These are phyloP conservation scores for Apiospora kogelbergensis DNA, from an alignment of 2,329 filamentous ascomycete genomes.

Conservation along the genomic window DNA sequence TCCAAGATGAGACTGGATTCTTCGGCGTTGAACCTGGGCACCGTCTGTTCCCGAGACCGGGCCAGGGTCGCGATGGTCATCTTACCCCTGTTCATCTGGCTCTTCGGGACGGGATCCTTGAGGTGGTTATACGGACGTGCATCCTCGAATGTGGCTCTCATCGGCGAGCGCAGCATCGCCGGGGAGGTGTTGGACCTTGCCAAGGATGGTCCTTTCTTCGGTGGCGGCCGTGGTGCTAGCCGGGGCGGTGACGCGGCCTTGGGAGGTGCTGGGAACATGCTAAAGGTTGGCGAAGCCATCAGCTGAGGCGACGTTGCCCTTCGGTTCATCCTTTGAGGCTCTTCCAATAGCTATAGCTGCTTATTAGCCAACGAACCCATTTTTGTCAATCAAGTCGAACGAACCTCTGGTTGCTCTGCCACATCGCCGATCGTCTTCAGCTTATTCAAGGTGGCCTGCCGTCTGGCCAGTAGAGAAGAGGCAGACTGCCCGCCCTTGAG, in stretches of 20 bases:
- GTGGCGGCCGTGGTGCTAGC: not conserved
- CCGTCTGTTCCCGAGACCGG: slow-evolving; percentile 19
- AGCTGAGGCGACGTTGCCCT: slow-evolving; percentile 52
- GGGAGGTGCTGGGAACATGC: slow-evolving; percentile 43
- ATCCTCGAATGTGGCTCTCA: slow-evolving; percentile 33
- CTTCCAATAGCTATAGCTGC: not conserved
- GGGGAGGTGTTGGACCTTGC: slow-evolving; percentile 57
- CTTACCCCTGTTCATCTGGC: slow-evolving; percentile 21
- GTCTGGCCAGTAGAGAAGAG: slow-evolving; percentile 50
- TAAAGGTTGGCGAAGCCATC: slow-evolving; percentile 43
- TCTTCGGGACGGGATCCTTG: slow-evolving; percentile 18
- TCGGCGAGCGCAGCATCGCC: slow-evolving; percentile 46
- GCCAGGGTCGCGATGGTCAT: slow-evolving; percentile 25
- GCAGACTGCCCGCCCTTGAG: slow-evolving; percentile 47
- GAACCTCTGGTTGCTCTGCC: not conserved
- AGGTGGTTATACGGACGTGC: slow-evolving; percentile 19
- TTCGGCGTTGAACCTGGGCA: slow-evolving; percentile 31
- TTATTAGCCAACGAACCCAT: not conserved
- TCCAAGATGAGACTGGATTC: slow-evolving; percentile 40
- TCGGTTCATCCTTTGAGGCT: slow-evolving; percentile 21
- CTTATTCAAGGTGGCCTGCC: slow-evolving; percentile 59
- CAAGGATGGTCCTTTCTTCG: not conserved
- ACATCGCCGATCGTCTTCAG: slow-evolving; percentile 34
- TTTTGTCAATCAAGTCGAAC: not conserved
- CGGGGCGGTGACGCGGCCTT: slow-evolving; percentile 18